phyloP scores from a whole-genome alignment of 2,329 filamentous ascomycete genomes.

The Alternaria brassicicola region DNA sequence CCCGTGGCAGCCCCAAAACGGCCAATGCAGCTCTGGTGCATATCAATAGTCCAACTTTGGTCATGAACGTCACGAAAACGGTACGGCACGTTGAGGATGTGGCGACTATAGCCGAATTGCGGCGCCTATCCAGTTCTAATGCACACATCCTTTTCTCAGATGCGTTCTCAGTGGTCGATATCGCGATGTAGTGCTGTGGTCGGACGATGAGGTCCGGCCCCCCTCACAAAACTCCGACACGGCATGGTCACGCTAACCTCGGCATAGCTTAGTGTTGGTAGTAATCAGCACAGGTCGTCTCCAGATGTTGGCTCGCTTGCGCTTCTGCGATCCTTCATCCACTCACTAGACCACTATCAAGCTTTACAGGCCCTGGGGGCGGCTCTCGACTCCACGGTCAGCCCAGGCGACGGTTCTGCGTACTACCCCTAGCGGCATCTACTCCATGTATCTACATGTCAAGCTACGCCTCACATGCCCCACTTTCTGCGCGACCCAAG shows the following conservation, averaged over 20 bases:
- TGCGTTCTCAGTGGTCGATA: conserved; percentile 16
- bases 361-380: conserved; percentile 7
- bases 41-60: conserved; percentile 14
- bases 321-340: conserved; percentile 17
- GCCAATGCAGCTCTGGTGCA: conserved; percentile 11
- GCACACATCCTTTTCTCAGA: background rate
- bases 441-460: conserved; percentile 14
- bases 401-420: conserved; percentile 12
- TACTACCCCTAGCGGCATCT: conserved; percentile 14
- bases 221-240: conserved; percentile 35
- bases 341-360: conserved; percentile 3
- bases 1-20: conserved; percentile 5
- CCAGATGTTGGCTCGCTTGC: conserved; percentile 11
- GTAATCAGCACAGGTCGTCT: conserved; percentile 21
- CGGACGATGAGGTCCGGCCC: conserved; percentile 32
- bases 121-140: conserved; percentile 1
- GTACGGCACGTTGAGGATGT: background rate
- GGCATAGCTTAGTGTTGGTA: conserved; percentile 15
- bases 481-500: conserved; percentile 19
- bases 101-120: background rate
- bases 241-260: conserved; percentile 17
- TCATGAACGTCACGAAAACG: conserved; percentile 13
- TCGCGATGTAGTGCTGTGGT: conserved; percentile 16
- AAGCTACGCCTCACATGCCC: conserved; percentile 17
- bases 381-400: conserved; percentile 17